Percentiles rank a stretch among this genome's conserved stretches.
phyloP scores from a whole-genome alignment of 2,329 filamentous ascomycete species.

The Bimuria novae-zelandiae region DNA sequence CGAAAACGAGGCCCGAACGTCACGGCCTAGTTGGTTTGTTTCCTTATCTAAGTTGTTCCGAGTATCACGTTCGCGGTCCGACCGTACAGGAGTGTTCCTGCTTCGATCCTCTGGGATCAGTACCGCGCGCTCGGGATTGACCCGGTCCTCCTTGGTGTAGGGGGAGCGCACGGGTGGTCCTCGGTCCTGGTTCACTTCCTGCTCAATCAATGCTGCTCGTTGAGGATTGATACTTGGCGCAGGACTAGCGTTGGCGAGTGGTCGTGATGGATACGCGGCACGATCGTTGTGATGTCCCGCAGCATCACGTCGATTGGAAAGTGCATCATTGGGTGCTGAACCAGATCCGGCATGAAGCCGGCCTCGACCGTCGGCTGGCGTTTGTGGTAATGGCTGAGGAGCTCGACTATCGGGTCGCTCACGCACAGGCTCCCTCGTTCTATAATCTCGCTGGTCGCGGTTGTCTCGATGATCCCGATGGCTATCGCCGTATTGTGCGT shows the following conservation, averaged over 20 bases:
- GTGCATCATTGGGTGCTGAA: constrained; percentile 27
- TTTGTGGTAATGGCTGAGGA: constrained; percentile 21
- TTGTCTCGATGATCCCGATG: constrained; percentile 33
- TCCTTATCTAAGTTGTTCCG: background rate
- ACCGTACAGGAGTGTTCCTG: constrained; percentile 22
- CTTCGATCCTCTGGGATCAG: constrained; percentile 35
- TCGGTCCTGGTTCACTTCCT: constrained; percentile 31
- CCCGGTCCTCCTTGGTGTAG: constrained; percentile 35
- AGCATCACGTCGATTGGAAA: constrained; percentile 32
- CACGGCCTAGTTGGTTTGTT: background rate
- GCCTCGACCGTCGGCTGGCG: constrained; percentile 21
- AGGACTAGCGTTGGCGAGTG: background rate
- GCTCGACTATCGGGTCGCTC: constrained; percentile 40
- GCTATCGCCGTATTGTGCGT: constrained; percentile 29
- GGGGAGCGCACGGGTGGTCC: constrained; percentile 40
- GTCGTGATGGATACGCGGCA: constrained; percentile 1
- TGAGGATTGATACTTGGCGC: constrained; percentile 2
- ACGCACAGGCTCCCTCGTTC: constrained; percentile 20
- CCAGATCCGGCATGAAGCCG: constrained; percentile 30
- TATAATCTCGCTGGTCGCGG: constrained; percentile 28
- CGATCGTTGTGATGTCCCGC: constrained; percentile 32
- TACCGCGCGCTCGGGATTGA: constrained; percentile 48
- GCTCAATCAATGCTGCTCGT: constrained; percentile 2
- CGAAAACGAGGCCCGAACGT: background rate
- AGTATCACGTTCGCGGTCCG: constrained; percentile 16